These are phyloP conservation scores for Aspergillus vadensis DNA, from an alignment of 2,329 filamentous ascomycete species.

Conservation along the genomic window DNA sequence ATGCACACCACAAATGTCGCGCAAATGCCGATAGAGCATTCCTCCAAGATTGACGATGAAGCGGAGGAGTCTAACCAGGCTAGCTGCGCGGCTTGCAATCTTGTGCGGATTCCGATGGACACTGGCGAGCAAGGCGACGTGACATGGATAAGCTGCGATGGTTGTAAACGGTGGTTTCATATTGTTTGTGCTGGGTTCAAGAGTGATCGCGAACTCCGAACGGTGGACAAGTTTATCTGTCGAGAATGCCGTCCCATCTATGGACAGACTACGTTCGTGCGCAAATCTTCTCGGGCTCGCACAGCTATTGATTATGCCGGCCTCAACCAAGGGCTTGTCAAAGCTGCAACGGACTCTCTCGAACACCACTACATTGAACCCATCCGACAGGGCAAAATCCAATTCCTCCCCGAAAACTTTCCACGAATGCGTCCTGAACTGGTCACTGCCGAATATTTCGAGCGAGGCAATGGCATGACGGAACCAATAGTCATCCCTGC, in stretches of 20 bases:
- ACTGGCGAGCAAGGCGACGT: constrained; percentile 56
- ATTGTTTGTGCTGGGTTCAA: constrained; percentile 68
- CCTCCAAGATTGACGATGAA: constrained; percentile 34
- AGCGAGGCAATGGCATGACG: constrained; percentile 63
- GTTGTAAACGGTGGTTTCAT: constrained; percentile 70
- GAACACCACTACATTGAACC: constrained; percentile 70
- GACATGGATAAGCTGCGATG: constrained; percentile 68
- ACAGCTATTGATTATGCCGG: constrained; percentile 69
- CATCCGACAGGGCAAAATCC: constrained; percentile 65
- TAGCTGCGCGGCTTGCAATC: constrained; percentile 60
- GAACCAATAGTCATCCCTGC: constrained; percentile 69
- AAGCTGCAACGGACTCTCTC: constrained; percentile 63
- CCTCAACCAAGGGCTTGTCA: constrained; percentile 66
- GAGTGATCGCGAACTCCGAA: constrained; percentile 63
- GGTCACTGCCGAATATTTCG: constrained; percentile 64
- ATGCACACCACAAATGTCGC: constrained; percentile 6
- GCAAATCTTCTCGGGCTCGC: constrained; percentile 66
- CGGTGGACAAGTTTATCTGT: constrained; percentile 70
- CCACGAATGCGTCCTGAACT: constrained; percentile 65
- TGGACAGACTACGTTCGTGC: constrained; percentile 67
- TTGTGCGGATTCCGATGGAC: constrained; percentile 54
- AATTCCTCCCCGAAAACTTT: constrained; percentile 63
- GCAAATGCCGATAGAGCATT: constrained; percentile 19
- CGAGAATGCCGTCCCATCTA: constrained; percentile 59
- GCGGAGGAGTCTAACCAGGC: constrained; percentile 39